Conservation (phyloP, 371 early-diverging fungal genomes). For the Apophysomyces elegans region DNA sequence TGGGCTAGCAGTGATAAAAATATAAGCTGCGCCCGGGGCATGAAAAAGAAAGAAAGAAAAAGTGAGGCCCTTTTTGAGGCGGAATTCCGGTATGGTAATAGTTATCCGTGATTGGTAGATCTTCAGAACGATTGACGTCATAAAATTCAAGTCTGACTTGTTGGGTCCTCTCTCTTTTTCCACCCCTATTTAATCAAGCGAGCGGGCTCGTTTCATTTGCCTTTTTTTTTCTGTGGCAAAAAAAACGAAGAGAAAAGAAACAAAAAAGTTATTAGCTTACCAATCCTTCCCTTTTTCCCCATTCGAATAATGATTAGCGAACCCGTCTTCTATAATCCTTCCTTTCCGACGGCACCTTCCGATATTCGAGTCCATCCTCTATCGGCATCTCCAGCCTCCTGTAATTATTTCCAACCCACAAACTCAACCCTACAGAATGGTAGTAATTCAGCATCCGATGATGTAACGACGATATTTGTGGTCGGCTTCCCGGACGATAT, state of each 20-base stretch:
- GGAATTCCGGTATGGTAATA: neutral
- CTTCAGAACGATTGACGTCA: conserved; percentile 1
- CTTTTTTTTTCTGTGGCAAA: conserved; percentile 4
- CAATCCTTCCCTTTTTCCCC: neutral
- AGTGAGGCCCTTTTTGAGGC: neutral
- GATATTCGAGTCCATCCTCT: conserved; percentile 21
- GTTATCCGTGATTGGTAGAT: neutral
- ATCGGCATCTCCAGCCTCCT: conserved; percentile 5
- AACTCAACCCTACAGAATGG: neutral
- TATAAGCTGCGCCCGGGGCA: neutral
- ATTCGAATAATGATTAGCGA: conserved; percentile 21
- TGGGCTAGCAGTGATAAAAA: neutral
- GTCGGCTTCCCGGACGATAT: conserved; percentile 97
- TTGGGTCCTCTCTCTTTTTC: neutral
- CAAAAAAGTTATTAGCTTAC: neutral
- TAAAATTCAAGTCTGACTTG: neutral
- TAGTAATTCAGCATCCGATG: conserved; percentile 36
- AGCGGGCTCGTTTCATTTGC: neutral
- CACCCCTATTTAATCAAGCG: neutral
- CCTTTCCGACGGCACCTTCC: conserved; percentile 9
- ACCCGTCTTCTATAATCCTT: conserved; percentile 11
- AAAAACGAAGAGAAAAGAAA: neutral
- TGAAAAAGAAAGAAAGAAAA: neutral
- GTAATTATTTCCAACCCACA: conserved; percentile 7
- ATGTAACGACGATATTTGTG: conserved; percentile 93